Base-by-base conservation (phyloP, 192 early-diverging fungal genomes). In the Paraglomus brasilianum region DNA sequence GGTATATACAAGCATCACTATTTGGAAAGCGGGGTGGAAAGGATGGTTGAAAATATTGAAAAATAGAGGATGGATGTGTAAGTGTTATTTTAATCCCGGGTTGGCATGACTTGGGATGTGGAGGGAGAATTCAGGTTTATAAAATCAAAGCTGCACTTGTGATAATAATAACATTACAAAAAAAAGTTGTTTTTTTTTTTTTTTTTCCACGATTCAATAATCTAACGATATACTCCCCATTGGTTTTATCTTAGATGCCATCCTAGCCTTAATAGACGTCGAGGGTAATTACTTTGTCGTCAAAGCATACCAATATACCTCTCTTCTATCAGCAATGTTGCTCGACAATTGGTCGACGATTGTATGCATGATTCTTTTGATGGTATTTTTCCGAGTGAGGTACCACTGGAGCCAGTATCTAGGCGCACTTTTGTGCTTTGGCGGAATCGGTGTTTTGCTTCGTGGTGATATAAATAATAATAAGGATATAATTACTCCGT, bases 211-310 rank as follows among this genome's bases (percentile, higher is more conserved):
- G 59, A 19, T 5, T 45, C 9, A 44, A 43, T 4, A n/a, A 38
- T 13, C 15, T 17, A 46, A 11, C 30, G 30, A 30, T 14, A 42
- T 24, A 5, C 3, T 51, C 5, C 40, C 39, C 8, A 41, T 19
- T 55, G 46, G 47, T 59, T 67, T 39, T 9, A 49, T 21, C 5
- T 15, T 66, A 79, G 79, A 86, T 43, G 69, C 90, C 21, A 44
- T 90, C 5, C 72, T 93, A 71, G 86, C 83, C 1, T 61, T 85
- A 8, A 84, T 88, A 13, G 91, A 93, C 74, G 89, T 93, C 2
- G 89, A 93, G 74, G 91, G 88, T 71, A 93, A 93, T 65, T 93
- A 88, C 67, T 89, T 93, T 80, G 85, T 88, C 13, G 86, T 91
- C 60, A 91, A 90, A 78, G 85, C 89, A 8, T 93, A 83, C 63